phyloP scores from a whole-genome alignment of 306 rosid species.

The Myrica gale region DNA sequence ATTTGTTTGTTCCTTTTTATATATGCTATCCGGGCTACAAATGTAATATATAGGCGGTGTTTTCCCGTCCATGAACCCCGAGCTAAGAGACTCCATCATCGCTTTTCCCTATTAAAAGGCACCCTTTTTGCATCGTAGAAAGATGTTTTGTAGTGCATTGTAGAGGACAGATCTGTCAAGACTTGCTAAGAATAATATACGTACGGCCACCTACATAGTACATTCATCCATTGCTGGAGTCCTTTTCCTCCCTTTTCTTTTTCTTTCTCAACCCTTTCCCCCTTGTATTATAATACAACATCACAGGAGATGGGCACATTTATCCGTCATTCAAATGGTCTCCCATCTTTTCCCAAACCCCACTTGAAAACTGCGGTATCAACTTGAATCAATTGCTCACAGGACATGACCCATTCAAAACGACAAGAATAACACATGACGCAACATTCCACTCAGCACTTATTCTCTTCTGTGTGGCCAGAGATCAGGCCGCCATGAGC shows the following conservation, averaged over 20 bases:
- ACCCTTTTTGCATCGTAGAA: background rate
- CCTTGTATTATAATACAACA: background rate
- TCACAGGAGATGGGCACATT: background rate
- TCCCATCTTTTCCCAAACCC: background rate
- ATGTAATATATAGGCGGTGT: too few species aligned
- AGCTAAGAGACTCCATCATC: too few species aligned
- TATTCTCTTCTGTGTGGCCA: background rate
- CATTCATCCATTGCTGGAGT: background rate
- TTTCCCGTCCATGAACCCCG: too few species aligned
- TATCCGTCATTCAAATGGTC: background rate
- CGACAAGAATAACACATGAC: slow-evolving; percentile 4
- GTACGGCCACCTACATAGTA: background rate
- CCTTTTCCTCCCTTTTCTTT: background rate
- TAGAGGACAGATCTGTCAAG: background rate
- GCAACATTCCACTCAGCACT: slow-evolving; percentile 20
- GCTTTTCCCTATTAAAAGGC: too few species aligned
- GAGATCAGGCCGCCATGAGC: background rate
- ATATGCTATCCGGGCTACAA: too few species aligned
- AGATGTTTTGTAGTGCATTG: background rate
- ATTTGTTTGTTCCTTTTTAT: too few species aligned
- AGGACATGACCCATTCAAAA: background rate
- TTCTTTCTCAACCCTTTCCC: background rate
- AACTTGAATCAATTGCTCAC: slow-evolving; percentile 1
- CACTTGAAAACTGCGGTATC: background rate
- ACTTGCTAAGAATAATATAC: background rate